phyloP scores from a whole-genome alignment of 306 rosid genomes.

The Cucurbita maxima region DNA sequence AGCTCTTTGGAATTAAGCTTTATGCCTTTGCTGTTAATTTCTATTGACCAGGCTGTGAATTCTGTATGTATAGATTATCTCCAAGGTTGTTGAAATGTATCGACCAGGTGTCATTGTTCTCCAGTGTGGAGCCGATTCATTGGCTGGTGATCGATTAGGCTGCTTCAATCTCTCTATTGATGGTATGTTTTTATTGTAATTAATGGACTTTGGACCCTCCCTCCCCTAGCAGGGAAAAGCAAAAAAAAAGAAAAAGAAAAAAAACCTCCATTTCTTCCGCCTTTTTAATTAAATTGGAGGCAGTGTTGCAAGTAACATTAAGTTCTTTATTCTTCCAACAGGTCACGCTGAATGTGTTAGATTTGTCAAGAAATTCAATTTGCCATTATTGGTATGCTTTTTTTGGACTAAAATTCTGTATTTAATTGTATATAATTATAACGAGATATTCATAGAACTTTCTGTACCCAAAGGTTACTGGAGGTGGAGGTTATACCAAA shows the following conservation, averaged over 20 bases:
- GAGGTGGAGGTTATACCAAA: slow-evolving; percentile 98
- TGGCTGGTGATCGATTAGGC: slow-evolving; percentile 98
- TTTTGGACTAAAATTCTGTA: background rate
- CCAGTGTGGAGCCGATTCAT: slow-evolving; percentile 99
- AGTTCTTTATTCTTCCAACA: slow-evolving; percentile 19
- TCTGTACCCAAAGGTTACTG: slow-evolving; percentile 52
- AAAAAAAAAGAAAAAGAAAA: background rate
- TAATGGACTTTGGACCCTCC: slow-evolving; percentile 9
- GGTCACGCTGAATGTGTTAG: slow-evolving; percentile 96
- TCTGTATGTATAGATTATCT: slow-evolving; percentile 51
- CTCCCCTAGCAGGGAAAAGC: background rate
- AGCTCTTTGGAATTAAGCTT: background rate
- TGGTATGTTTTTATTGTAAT: slow-evolving; percentile 66
- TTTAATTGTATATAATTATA: background rate
- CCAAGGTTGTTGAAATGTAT: slow-evolving; percentile 95
- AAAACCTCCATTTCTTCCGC: background rate
- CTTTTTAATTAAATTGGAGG: background rate
- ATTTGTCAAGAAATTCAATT: slow-evolving; percentile 79
- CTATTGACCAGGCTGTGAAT: slow-evolving; percentile 1
- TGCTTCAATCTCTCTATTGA: slow-evolving; percentile 99
- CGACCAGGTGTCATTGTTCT: slow-evolving; percentile 92
- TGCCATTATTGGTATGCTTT: slow-evolving; percentile 77
- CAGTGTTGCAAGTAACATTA: background rate
- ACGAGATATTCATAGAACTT: background rate
- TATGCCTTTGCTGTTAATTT: slow-evolving; percentile 12